Conservation (phyloP, 805 yeast genomes). For the Lachancea lanzarotensis region DNA sequence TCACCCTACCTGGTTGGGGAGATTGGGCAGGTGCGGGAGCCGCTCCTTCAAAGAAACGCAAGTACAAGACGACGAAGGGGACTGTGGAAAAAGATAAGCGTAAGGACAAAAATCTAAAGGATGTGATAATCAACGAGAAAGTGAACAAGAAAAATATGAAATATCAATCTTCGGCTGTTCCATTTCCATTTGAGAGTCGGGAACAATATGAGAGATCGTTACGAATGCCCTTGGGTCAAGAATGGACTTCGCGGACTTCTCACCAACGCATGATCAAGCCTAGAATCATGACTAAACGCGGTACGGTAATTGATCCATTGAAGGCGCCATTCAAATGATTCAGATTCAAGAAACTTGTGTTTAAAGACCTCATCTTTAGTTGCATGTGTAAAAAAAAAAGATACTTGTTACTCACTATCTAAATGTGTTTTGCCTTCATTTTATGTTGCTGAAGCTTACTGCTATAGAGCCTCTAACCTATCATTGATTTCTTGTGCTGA, state of each 20-base stretch:
- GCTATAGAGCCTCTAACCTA: constrained; percentile 83
- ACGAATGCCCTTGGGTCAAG: constrained; percentile 94
- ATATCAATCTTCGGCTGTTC: constrained; percentile 84
- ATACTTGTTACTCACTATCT: background rate
- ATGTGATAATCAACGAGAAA: constrained; percentile 85
- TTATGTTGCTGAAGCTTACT: background rate
- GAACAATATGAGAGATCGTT: constrained; percentile 94
- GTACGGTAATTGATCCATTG: constrained; percentile 85
- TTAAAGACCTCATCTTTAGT: background rate
- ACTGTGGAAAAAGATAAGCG: constrained; percentile 65
- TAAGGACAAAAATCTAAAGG: constrained; percentile 64
- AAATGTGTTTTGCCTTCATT: background rate
- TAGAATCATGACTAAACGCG: constrained; percentile 75
- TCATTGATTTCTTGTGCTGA: constrained; percentile 91
- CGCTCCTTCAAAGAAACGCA: constrained; percentile 45
- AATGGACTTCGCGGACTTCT: constrained; percentile 86
- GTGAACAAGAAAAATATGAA: constrained; percentile 77
- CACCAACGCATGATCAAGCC: constrained; percentile 90
- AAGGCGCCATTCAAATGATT: constrained; percentile 68
- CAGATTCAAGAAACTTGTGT: background rate
- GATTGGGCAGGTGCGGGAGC: constrained; percentile 81
- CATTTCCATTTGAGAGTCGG: constrained; percentile 86
- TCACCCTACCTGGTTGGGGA: constrained; percentile 96
- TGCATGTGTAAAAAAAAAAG: background rate
- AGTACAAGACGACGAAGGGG: constrained; percentile 70